A percentile compares a stretch with the other conserved stretches of the same genome.
phyloP scores from a whole-genome alignment of 306 rosid genomes.

The Trifolium fragiferum region DNA sequence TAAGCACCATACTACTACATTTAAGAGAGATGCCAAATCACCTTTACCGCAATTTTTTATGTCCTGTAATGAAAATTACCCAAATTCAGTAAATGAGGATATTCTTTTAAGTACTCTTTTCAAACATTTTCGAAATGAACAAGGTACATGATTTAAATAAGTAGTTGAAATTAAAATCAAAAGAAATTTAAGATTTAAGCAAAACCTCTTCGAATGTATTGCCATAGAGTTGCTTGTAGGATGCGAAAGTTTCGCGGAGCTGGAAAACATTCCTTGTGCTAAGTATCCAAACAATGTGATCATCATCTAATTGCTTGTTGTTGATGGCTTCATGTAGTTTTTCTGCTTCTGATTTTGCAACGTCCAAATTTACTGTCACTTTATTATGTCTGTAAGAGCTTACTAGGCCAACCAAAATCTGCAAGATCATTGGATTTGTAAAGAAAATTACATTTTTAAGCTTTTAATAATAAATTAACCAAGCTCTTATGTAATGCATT shows the following conservation, averaged over 20 bases:
- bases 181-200: slow-evolving; percentile 14
- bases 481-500: too few species aligned
- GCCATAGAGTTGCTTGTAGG: slow-evolving; percentile 66
- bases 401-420: slow-evolving; percentile 81
- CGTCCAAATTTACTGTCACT: slow-evolving; percentile 57
- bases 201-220: slow-evolving; percentile 68
- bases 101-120: neutral
- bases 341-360: slow-evolving; percentile 68
- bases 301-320: slow-evolving; percentile 63
- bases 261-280: slow-evolving; percentile 86
- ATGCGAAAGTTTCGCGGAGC: slow-evolving; percentile 76
- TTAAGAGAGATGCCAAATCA: slow-evolving; percentile 63
- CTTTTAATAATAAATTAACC: too few species aligned
- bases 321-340: slow-evolving; percentile 68
- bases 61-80: slow-evolving; percentile 56
- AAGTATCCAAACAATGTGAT: slow-evolving; percentile 68
- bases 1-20: slow-evolving; percentile 61
- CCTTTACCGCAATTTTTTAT: slow-evolving; percentile 60
- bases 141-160: neutral
- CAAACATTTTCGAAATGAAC: neutral
- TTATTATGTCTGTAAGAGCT: slow-evolving; percentile 82
- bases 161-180: neutral
- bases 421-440: slow-evolving; percentile 15
- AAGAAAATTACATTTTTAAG: neutral
- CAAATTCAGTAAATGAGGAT: neutral